These are phyloP conservation scores for Nicotiana tomentosiformis DNA, from an alignment of 257 asterid species.

Conservation along the genomic window DNA sequence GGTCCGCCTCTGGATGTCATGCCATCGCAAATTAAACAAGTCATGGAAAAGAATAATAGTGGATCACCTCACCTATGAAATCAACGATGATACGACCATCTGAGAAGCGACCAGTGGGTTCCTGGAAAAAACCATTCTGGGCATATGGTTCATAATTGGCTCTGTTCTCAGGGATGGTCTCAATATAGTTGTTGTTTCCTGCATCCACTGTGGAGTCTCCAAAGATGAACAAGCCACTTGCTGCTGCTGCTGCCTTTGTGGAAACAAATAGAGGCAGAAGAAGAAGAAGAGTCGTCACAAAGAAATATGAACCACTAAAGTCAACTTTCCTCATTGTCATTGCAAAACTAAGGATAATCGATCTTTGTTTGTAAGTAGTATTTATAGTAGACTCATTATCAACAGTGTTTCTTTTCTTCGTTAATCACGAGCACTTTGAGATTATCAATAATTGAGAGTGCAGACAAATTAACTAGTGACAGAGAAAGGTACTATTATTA, in stretches of 20 bases:
- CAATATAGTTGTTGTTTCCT: slow-evolving; percentile 45
- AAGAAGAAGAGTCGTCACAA: background rate
- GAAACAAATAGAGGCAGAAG: background rate
- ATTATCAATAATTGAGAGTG: background rate
- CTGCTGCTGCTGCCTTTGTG: background rate
- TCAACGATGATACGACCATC: slow-evolving; percentile 52
- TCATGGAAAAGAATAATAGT: background rate
- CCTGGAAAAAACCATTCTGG: slow-evolving; percentile 34
- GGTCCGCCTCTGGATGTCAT: too few species aligned
- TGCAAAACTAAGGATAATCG: background rate
- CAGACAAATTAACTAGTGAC: background rate
- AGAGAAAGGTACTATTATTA: background rate
- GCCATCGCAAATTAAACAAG: too few species aligned
- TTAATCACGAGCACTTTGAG: background rate
- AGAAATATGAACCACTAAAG: background rate
- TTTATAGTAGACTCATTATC: background rate
- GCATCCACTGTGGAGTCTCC: slow-evolving; percentile 53
- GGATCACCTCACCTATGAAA: slow-evolving; percentile 28
- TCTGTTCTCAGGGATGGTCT: slow-evolving; percentile 38
- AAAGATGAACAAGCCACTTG: slow-evolving; percentile 34
- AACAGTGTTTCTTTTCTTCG: background rate
- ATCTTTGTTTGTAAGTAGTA: background rate
- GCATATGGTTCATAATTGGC: slow-evolving; percentile 47
- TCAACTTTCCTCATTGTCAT: background rate
- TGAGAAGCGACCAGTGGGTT: slow-evolving; percentile 51